Conservation (phyloP, 768 basidiomycete species). For the Kwoniella sp. region DNA sequence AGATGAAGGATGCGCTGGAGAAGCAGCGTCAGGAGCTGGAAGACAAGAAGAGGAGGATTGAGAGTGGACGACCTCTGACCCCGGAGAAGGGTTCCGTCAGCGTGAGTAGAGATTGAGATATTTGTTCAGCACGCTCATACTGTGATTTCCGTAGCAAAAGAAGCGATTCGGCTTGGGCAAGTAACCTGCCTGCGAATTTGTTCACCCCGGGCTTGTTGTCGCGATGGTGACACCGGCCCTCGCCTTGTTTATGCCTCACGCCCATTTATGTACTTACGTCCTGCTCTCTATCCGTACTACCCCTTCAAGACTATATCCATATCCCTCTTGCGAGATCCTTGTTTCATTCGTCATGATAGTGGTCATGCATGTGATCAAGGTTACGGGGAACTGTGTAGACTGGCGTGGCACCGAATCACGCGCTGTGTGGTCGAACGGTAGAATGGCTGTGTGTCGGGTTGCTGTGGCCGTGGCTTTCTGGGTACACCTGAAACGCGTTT, state of each 20-base stretch:
- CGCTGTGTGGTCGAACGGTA: too few relatives aligned
- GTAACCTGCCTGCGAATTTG: too few relatives aligned
- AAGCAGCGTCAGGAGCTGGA: slow-evolving; percentile 93
- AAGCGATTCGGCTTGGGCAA: slow-evolving; percentile 51
- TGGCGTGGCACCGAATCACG: too few relatives aligned
- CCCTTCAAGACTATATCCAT: neutral
- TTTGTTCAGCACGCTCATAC: slow-evolving; percentile 1
- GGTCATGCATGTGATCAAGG: neutral
- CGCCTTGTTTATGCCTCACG: neutral
- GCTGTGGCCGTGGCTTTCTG: too few relatives aligned
- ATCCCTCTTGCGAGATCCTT: neutral
- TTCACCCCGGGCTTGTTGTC: too few relatives aligned
- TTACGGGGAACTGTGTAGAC: too few relatives aligned
- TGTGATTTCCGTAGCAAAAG: slow-evolving; percentile 31
- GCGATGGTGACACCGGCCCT: too few relatives aligned
- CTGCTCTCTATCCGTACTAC: neutral
- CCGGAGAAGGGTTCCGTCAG: slow-evolving; percentile 86
- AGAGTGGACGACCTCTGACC: slow-evolving; percentile 88
- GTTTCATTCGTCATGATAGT: neutral
- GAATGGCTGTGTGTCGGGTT: too few relatives aligned
- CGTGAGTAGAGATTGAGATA: slow-evolving; percentile 16
- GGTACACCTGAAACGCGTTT: too few relatives aligned
- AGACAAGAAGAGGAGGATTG: slow-evolving; percentile 95
- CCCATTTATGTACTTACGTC: slow-evolving; percentile 12
- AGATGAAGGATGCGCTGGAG: slow-evolving; percentile 99